phyloP scores from a whole-genome alignment of 208 protist species.

The Leishmania lainsoni region DNA sequence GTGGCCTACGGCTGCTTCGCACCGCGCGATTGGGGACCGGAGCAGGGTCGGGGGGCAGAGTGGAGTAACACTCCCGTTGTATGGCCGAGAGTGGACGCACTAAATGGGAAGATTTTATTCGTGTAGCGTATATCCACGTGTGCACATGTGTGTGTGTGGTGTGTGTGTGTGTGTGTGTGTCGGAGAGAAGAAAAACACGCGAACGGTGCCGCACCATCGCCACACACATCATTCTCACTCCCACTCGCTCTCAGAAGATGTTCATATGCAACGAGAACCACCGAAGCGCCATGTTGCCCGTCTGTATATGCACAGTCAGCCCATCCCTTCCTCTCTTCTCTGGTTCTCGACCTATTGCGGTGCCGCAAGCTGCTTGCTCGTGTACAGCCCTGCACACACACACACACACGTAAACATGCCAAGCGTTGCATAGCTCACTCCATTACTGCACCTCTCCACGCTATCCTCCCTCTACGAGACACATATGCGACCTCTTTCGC shows the following conservation, averaged over 20 bases:
- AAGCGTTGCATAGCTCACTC: not conserved
- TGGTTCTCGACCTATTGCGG: not conserved
- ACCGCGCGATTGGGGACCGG: no score
- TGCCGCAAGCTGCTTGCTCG: not conserved
- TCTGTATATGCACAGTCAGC: not conserved
- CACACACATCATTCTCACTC: not conserved
- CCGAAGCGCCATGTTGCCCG: not conserved
- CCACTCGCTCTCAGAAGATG: not conserved
- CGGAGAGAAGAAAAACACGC: not conserved
- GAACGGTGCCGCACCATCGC: not conserved
- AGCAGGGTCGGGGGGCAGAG: no score
- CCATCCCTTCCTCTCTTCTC: not conserved
- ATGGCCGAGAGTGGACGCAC: not conserved
- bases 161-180: not conserved
- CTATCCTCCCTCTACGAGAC: not conserved
- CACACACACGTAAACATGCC: not conserved
- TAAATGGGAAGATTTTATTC: not conserved
- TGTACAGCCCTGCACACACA: not conserved
- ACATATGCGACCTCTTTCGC: not conserved
- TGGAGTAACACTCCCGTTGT: no score
- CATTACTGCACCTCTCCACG: not conserved
- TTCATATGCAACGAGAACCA: not conserved
- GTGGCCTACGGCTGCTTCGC: no score
- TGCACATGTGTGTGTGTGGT: not conserved
- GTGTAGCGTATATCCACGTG: not conserved